Evolutionary conservation across 345 rosid species (phyloP).

Genomic region (Moricandia moricandioides): DNA sequence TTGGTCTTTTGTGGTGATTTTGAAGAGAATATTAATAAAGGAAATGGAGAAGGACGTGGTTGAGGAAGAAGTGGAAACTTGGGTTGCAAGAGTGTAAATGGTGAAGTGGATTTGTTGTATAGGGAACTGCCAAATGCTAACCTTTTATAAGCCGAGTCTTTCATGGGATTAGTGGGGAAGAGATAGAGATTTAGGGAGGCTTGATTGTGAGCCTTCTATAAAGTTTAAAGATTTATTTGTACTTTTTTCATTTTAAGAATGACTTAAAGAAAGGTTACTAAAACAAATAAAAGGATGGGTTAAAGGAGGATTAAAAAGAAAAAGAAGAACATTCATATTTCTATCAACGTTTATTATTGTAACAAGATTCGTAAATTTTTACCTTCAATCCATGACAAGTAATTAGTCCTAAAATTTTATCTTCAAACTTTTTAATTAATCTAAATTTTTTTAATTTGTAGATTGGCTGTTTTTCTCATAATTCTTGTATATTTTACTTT

Average conservation of each 20-base stretch:
- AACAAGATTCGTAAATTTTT: neutral
- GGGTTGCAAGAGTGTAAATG: conserved; percentile 25
- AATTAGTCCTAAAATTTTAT: neutral
- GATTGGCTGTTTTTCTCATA: neutral
- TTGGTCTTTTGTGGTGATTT: neutral
- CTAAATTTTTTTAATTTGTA: neutral
- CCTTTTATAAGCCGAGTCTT: conserved; percentile 24
- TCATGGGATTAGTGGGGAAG: conserved; percentile 28
- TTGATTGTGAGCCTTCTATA: conserved; percentile 18
- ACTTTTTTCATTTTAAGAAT: conserved; percentile 3
- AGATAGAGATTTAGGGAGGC: neutral
- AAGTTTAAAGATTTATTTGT: neutral
- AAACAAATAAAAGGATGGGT: conserved; percentile 17
- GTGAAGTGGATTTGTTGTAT: conserved; percentile 27
- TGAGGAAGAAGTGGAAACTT: conserved; percentile 31
- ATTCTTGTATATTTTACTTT: neutral
- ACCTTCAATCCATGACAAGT: neutral
- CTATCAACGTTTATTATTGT: neutral
- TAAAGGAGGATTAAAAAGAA: conserved; percentile 11
- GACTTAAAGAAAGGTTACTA: neutral
- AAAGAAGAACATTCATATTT: neutral
- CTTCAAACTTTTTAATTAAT: neutral
- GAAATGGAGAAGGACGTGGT: conserved; percentile 18
- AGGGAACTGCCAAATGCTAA: conserved; percentile 26
- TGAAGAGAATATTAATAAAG: conserved; percentile 15